Base-by-base conservation (phyloP, 169 alveolate genomes). In the Plasmodium falciparum region DNA sequence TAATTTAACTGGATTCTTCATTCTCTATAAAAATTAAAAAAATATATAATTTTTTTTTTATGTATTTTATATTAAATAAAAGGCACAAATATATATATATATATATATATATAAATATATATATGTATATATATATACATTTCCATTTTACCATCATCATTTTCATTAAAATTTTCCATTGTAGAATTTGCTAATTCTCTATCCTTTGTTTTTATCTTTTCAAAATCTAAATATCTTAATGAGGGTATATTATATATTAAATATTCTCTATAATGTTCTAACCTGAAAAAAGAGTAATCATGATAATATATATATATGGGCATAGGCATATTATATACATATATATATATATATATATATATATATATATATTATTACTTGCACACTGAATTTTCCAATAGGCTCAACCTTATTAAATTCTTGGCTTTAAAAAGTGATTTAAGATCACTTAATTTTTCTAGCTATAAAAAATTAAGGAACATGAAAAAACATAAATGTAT, bases 151-250 rank as follows among this genome's bases (percentile, higher is more conserved):
- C 76, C 89, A 49, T 50, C 49, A 24, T 29, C 56, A 65, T 78
- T 29, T 26, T 20, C 15, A 24, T 52, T 66, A 63, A 78, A 78
- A 59, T 65, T 78, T 58, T 78, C 67, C 89, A 78, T 78, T 12
- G 56, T 76, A 65, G 24, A 70, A 50, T 43, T 20, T 47, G 96
- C 95, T 17, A 62, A 73, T 26, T 66, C 93, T 26, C 96, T 80
- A 50, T 95, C 97, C 78, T 93, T 92, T 85, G 78, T 74, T 39
- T 89, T 91, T 52, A 95, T 93, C 69, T 88, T 89, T 71, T 56
- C 13, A 74, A 94, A 95, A 88, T 95, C 95, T 26, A 95, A 88
- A 71, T 93, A 94, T 8, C 94, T 91, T 80, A 95, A 85, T 4
- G 90, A 67, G 22, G 97, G 97, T 12, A 93, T 66, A 66, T 95